Evolutionary conservation across 352 stramenopile genomes (phyloP).

Genomic region (Phytopythium sindhum): DNA sequence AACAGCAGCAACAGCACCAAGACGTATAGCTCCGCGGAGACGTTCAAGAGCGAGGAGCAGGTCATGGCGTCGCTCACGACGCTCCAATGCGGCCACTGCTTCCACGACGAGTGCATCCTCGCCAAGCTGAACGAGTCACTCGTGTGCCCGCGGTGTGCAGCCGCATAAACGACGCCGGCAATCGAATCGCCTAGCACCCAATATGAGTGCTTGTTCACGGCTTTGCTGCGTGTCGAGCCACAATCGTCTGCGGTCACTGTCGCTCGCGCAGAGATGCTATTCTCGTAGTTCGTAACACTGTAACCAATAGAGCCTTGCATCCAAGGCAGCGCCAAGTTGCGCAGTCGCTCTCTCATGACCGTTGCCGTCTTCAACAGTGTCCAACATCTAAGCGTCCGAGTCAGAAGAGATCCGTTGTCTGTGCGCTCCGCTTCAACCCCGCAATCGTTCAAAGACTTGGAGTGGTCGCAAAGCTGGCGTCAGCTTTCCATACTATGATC

Average conservation of each 20-base stretch:
- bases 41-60: conserved; percentile 22
- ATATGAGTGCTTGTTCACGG: background rate
- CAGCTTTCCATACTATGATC: too few species aligned
- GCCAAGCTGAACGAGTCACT: conserved; percentile 76
- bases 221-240: too few species aligned
- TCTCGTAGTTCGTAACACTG: background rate
- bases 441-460: background rate
- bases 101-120: conserved; percentile 87
- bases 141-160: conserved; percentile 55
- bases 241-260: too few species aligned
- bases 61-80: conserved; percentile 59
- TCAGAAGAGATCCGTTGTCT: background rate
- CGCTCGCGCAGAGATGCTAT: background rate
- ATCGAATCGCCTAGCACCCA: background rate
- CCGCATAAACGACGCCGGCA: background rate
- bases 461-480: background rate
- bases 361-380: background rate
- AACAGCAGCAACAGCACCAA: conserved; percentile 9
- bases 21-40: conserved; percentile 12
- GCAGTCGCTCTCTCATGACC: background rate
- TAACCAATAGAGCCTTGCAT: background rate
- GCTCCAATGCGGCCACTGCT: conserved; percentile 76
- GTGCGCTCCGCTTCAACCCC: background rate
- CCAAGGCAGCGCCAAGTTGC: background rate
- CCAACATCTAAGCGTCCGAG: background rate